phyloP scores from a whole-genome alignment of 805 yeast species.

The Candida germanica region DNA sequence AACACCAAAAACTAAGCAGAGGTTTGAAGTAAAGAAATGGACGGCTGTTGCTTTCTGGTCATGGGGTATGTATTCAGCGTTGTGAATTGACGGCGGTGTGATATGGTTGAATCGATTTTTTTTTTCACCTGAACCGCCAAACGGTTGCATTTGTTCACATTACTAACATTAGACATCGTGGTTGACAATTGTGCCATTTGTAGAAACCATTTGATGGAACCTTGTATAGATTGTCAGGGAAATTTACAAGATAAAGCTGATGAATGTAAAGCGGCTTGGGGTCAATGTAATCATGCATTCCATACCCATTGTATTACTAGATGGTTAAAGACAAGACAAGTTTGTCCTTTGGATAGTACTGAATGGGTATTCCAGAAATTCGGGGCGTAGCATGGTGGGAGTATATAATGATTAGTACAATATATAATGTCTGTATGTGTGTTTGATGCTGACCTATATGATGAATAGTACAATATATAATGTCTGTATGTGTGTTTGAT shows the following conservation, averaged over 20 bases:
- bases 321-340: slow-evolving; percentile 93
- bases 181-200: slow-evolving; percentile 98
- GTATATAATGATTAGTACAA: no score
- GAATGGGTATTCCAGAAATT: slow-evolving; percentile 77
- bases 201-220: slow-evolving; percentile 97
- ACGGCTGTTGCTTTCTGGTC: slow-evolving; percentile 99
- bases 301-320: slow-evolving; percentile 94
- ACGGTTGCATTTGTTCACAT: no score
- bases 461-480: no score
- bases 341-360: slow-evolving; percentile 93
- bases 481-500: no score
- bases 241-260: slow-evolving; percentile 60
- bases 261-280: slow-evolving; percentile 96
- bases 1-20: slow-evolving; percentile 32
- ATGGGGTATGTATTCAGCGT: slow-evolving; percentile 78
- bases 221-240: slow-evolving; percentile 95
- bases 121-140: no score
- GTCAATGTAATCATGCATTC: slow-evolving; percentile 96
- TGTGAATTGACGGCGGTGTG: no score
- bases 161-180: slow-evolving; percentile 54
- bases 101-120: no score
- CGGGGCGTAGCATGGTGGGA: no score
- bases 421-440: no score
- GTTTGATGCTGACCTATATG: no score
- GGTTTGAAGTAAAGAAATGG: slow-evolving; percentile 95